Evolutionary conservation across 2,329 filamentous ascomycete genomes (phyloP).

Genomic region (Colletotrichum siamense): DNA sequence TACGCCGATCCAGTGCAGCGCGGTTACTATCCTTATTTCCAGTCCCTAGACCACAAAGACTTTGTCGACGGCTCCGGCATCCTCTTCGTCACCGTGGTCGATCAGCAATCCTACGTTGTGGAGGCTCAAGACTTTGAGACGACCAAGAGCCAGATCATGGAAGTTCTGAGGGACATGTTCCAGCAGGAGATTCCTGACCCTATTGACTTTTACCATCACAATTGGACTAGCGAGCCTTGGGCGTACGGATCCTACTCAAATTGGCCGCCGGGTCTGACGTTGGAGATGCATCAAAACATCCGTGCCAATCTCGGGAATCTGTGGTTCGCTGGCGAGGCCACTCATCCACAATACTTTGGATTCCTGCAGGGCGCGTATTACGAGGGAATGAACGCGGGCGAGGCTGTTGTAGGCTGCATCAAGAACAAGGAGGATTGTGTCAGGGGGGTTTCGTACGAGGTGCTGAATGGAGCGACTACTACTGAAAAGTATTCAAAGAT

Average conservation of each 20-base stretch:
- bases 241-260: constrained; percentile 69
- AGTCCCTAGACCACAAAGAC: constrained; percentile 62
- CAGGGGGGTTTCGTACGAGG: constrained; percentile 30
- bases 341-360: constrained; percentile 67
- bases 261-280: constrained; percentile 67
- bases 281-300: constrained; percentile 72
- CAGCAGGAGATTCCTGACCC: constrained; percentile 62
- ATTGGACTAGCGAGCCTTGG: constrained; percentile 55
- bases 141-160: constrained; percentile 62
- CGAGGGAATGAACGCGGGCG: constrained; percentile 57
- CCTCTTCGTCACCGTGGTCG: constrained; percentile 68
- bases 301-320: constrained; percentile 66
- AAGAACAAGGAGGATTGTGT: constrained; percentile 28
- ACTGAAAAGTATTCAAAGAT: not conserved
- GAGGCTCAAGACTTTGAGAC: constrained; percentile 64
- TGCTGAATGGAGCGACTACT: constrained; percentile 35
- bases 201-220: constrained; percentile 64
- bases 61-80: constrained; percentile 69
- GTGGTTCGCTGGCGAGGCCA: constrained; percentile 71
- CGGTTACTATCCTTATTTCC: constrained; percentile 63
- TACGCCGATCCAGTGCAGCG: constrained; percentile 47
- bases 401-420: constrained; percentile 44
- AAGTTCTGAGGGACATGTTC: constrained; percentile 66
- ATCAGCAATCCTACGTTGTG: constrained; percentile 59
- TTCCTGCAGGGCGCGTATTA: constrained; percentile 69